These are phyloP conservation scores for Excoecaria agallocha DNA, from an alignment of 345 rosid species.

Conservation along the genomic window DNA sequence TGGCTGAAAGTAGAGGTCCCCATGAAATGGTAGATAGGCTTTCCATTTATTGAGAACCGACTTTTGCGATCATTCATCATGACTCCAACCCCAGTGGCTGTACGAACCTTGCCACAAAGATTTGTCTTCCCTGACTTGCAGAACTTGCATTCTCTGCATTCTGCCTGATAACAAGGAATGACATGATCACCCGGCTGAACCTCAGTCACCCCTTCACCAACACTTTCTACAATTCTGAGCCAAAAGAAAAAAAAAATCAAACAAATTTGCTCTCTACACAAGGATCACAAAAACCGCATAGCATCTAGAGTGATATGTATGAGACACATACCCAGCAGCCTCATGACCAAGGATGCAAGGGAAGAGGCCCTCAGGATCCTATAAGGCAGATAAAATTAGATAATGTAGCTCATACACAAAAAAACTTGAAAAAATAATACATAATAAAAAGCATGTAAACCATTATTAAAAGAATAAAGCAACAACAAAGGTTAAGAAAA, in stretches of 20 bases:
- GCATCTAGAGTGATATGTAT: background rate
- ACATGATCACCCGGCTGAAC: conserved; percentile 96
- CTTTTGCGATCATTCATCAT: conserved; percentile 90
- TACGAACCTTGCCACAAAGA: conserved; percentile 90
- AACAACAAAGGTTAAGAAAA: background rate
- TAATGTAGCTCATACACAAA: background rate
- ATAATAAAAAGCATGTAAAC: background rate
- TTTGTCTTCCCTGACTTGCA: conserved; percentile 98
- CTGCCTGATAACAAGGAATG: conserved; percentile 99
- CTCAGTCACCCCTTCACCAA: conserved; percentile 93
- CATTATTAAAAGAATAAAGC: conserved; percentile 1
- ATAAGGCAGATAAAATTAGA: conserved; percentile 21
- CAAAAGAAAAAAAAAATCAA: conserved; percentile 15
- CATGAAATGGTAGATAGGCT: conserved; percentile 92
- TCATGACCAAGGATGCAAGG: conserved; percentile 98
- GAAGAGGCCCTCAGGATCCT: conserved; percentile 97
- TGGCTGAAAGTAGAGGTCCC: conserved; percentile 98
- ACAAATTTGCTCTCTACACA: background rate
- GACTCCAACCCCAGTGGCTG: conserved; percentile 91
- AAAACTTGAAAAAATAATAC: background rate
- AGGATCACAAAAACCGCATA: background rate
- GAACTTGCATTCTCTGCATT: conserved; percentile 94
- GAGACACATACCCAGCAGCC: conserved; percentile 60
- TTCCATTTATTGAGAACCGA: conserved; percentile 85
- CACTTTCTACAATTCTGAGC: conserved; percentile 88